These are phyloP conservation scores for Colletotrichum ledebouriae DNA, from an alignment of 2,329 filamentous ascomycete species.

Conservation along the genomic window DNA sequence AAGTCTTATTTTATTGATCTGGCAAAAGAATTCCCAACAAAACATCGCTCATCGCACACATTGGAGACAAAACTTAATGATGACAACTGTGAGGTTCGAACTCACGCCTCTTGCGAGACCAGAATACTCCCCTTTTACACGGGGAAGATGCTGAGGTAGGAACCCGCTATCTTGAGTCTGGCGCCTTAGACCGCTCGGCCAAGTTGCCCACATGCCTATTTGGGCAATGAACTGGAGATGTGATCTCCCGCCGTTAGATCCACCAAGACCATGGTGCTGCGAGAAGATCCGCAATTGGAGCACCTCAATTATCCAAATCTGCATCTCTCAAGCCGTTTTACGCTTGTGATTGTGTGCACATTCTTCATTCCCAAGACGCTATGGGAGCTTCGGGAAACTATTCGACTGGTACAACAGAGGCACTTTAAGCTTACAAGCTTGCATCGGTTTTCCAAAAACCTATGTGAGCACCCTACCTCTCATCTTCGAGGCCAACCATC, in stretches of 20 bases:
- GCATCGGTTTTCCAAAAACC: too few species aligned
- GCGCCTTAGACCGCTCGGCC: conserved; percentile 35
- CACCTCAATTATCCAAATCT: too few species aligned
- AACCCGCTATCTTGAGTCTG: conserved; percentile 25
- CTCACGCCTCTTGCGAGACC: conserved; percentile 32
- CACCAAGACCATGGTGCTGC: conserved; percentile 5
- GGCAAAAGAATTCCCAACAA: too few species aligned
- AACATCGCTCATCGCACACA: not conserved
- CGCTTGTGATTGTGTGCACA: too few species aligned
- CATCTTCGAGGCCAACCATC: conserved; percentile 19
- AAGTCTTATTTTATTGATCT: too few species aligned
- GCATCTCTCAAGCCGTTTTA: too few species aligned
- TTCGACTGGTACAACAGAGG: too few species aligned
- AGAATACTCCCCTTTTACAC: conserved; percentile 12
- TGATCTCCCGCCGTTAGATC: not conserved
- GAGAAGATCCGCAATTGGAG: not conserved
- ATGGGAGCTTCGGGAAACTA: too few species aligned
- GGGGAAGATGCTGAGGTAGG: not conserved
- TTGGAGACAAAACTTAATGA: not conserved
- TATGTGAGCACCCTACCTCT: not conserved
- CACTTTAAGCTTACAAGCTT: too few species aligned
- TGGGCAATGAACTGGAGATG: conserved; percentile 1
- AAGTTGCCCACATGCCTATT: conserved; percentile 30
- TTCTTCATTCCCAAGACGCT: too few species aligned
- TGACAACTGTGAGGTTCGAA: conserved; percentile 35